A percentile compares a stretch with the other conserved stretches of the same genome.
phyloP scores from a whole-genome alignment of 495 filamentous ascomycete species.

The Terfezia boudieri region DNA sequence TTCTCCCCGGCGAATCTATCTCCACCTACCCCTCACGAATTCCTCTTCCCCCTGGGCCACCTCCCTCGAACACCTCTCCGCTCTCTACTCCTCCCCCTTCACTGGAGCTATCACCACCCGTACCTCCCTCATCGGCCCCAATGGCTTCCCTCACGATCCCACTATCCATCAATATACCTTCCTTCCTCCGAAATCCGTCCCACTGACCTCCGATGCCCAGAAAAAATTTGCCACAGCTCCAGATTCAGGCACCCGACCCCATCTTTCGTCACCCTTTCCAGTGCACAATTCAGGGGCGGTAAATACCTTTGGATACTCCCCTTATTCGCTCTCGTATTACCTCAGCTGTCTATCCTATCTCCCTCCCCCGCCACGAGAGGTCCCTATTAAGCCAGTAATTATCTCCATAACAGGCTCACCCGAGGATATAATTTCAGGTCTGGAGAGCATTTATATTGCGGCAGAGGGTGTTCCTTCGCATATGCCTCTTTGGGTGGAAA shows the following conservation, averaged over 20 bases:
- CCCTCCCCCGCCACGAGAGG: background rate
- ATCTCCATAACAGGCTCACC: conserved; percentile 44
- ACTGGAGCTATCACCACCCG: conserved; percentile 51
- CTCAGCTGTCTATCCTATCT: no score
- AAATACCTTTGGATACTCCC: no score
- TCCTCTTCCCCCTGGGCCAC: conserved; percentile 51
- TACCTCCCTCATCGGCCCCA: conserved; percentile 28
- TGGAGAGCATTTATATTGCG: conserved; percentile 16
- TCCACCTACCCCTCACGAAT: conserved; percentile 40
- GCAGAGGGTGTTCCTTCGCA: background rate
- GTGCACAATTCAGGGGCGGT: no score
- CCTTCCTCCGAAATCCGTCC: conserved; percentile 45
- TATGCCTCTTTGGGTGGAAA: conserved; percentile 34
- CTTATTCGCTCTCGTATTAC: no score
- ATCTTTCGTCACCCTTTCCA: no score
- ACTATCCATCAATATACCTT: conserved; percentile 42
- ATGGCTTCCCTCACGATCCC: conserved; percentile 36
- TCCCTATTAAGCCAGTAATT: conserved; percentile 35
- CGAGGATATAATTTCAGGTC: conserved; percentile 26
- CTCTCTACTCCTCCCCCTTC: conserved; percentile 31
- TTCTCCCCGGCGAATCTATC: background rate
- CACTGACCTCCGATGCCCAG: conserved; percentile 46
- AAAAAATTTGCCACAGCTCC: conserved; percentile 44
- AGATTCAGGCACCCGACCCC: conserved; percentile 38
- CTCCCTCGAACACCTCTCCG: conserved; percentile 30